Evolutionary conservation across 805 yeast genomes (phyloP).

Genomic region (Saccharomycopsis fermentans): DNA sequence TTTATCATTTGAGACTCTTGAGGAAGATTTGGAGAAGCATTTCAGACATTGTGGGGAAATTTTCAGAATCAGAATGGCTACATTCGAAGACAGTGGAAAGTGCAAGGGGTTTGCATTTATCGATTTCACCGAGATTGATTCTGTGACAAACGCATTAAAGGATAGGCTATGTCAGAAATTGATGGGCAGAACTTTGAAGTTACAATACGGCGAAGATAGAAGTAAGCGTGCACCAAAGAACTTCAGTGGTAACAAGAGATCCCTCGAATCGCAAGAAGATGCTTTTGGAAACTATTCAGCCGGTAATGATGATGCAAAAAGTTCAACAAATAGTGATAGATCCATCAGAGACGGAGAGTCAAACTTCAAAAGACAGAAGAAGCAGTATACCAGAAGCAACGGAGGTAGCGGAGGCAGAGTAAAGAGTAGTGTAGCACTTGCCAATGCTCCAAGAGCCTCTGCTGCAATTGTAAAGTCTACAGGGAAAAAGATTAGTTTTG

Average conservation of each 20-base stretch:
- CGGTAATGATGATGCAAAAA: constrained; percentile 23
- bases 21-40: constrained; percentile 65
- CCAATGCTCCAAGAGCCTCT: constrained; percentile 79
- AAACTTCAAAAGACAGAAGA: constrained; percentile 16
- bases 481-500: constrained; percentile 80
- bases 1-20: constrained; percentile 82
- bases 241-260: background rate
- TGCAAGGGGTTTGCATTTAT: constrained; percentile 95
- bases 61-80: constrained; percentile 80
- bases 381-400: constrained; percentile 16
- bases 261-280: constrained; percentile 4
- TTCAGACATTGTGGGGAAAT: constrained; percentile 92
- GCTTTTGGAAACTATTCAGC: background rate
- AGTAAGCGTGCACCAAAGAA: constrained; percentile 55
- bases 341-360: constrained; percentile 13
- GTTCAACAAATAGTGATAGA: background rate
- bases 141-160: constrained; percentile 74
- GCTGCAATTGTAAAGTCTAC: constrained; percentile 81
- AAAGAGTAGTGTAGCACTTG: constrained; percentile 77
- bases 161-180: constrained; percentile 58
- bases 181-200: constrained; percentile 64
- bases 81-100: constrained; percentile 93
- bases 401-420: constrained; percentile 33
- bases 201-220: constrained; percentile 94
- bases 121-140: constrained; percentile 71